Conservation (phyloP, 2,329 filamentous ascomycete genomes). For the Cladobotryum mycophilum region DNA sequence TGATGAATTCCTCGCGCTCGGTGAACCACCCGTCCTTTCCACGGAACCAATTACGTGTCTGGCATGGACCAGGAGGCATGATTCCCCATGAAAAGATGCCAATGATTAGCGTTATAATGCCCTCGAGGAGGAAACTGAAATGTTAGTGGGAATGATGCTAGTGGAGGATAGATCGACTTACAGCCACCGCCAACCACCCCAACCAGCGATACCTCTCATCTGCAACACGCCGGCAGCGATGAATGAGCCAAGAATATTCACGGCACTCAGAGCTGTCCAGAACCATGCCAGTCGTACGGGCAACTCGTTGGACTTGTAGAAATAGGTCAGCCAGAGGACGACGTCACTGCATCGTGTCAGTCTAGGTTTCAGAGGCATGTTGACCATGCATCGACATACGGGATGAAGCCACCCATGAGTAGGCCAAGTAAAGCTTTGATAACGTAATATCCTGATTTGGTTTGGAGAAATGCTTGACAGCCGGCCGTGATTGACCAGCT, state of each 20-base stretch:
- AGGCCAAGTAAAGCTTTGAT: constrained; percentile 37
- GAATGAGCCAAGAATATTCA: constrained; percentile 22
- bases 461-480: constrained; percentile 25
- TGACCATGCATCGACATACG: constrained; percentile 20
- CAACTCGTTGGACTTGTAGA: constrained; percentile 26
- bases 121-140: constrained; percentile 32
- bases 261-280: constrained; percentile 22
- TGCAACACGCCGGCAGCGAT: constrained; percentile 23
- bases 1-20: constrained; percentile 47
- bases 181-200: constrained; percentile 25
- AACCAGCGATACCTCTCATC: constrained; percentile 24
- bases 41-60: constrained; percentile 51
- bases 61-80: constrained; percentile 40
- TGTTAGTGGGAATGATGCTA: constrained; percentile 38
- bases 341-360: constrained; percentile 19
- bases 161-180: constrained; percentile 12
- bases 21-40: constrained; percentile 51
- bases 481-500: constrained; percentile 29
- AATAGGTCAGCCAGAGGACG: constrained; percentile 27
- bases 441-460: constrained; percentile 24
- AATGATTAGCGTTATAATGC: constrained; percentile 34
- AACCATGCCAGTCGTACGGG: constrained; percentile 24
- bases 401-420: constrained; percentile 55
- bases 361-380: background rate
- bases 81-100: constrained; percentile 39